Base-by-base conservation (phyloP, 2,329 filamentous ascomycete species). In the Emydomyces testavorans region DNA sequence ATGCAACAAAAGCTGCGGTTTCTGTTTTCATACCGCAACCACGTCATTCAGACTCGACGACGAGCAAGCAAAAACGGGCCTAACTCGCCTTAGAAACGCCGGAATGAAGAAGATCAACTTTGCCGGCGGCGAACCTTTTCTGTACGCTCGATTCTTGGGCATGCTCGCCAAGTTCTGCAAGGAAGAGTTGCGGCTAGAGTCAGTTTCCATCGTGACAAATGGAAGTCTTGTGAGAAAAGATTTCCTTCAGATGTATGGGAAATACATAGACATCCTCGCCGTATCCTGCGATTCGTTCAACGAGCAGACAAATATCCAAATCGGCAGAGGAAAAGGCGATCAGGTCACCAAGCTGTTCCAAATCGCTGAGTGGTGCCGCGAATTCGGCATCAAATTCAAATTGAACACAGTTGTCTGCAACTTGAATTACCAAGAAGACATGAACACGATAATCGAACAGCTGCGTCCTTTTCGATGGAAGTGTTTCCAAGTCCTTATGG, bases 61-160 rank as follows among this genome's bases (percentile, higher is more conserved):
- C n/a, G 57, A 62, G 0, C 58, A 71, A 0, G 70, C 71, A 31
- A 71, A 74, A 56, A 52, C 49, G 1, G 74, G 69, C 6, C 63
- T 78, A 3, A 54, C 47, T 1, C 62, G 75, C 1, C 66, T 78
- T 10, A 65, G 65, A 45, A 53, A 68, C 1, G 73, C 71, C 2
- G 74, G 74, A 11, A 77, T 77, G 73, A 65, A 61, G 42, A 78
- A 76, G 55, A 62, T 77, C 56, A 77, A 77, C 57, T 72, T 77
- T 52, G 73, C 74, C 0, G 74, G 74, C 23, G 73, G 75, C 10
- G 74, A 77, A 51, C 73, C 74, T 0, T 74, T 77, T 52, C 66
- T 78, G 6, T 72, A 77, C 52, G 65, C 66, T 0, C 55, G 58
- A 20, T 65, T 67, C 44, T 60, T 76, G 0, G 64, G 65, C 21